These are phyloP conservation scores for Poterioochromonas sp. DNA, from an alignment of 352 stramenopile species.

Conservation along the genomic window DNA sequence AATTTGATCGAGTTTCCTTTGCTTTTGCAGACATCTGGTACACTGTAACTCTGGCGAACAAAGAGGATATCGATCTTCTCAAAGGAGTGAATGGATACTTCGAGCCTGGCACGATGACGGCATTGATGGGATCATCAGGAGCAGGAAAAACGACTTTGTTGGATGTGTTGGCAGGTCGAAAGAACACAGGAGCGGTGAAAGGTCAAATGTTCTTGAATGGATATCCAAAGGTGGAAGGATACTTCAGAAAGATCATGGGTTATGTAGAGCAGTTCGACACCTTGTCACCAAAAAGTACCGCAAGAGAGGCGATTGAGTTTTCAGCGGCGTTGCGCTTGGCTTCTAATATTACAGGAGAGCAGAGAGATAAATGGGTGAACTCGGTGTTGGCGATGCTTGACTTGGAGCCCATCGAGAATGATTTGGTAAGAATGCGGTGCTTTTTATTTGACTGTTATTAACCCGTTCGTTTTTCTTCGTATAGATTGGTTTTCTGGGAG, in stretches of 20 bases:
- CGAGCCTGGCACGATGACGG: constrained; percentile 48
- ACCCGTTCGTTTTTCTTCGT: constrained; percentile 40
- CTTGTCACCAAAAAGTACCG: constrained; percentile 64
- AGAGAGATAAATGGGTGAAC: constrained; percentile 39
- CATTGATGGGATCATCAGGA: constrained; percentile 60
- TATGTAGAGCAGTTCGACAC: constrained; percentile 85
- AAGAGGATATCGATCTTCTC: constrained; percentile 62
- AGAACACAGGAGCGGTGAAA: constrained; percentile 67
- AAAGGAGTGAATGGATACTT: constrained; percentile 64
- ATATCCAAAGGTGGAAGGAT: constrained; percentile 57
- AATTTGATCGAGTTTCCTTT: constrained; percentile 38
- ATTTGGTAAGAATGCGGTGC: constrained; percentile 37
- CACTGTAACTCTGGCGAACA: constrained; percentile 49
- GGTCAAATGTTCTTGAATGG: constrained; percentile 77
- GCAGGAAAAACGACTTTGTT: constrained; percentile 84
- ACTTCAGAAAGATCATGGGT: constrained; percentile 70
- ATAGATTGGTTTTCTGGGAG: constrained; percentile 52
- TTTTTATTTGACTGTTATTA: constrained; percentile 11
- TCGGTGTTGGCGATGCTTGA: constrained; percentile 43
- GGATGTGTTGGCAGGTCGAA: constrained; percentile 81
- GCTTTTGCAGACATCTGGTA: constrained; percentile 55
- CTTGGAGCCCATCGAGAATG: constrained; percentile 48
- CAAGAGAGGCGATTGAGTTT: constrained; percentile 77
- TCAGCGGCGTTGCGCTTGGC: constrained; percentile 68
- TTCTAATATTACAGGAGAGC: constrained; percentile 22